phyloP scores from a whole-genome alignment of 1,139 yeast genomes.

The Lodderomyces margitis region DNA sequence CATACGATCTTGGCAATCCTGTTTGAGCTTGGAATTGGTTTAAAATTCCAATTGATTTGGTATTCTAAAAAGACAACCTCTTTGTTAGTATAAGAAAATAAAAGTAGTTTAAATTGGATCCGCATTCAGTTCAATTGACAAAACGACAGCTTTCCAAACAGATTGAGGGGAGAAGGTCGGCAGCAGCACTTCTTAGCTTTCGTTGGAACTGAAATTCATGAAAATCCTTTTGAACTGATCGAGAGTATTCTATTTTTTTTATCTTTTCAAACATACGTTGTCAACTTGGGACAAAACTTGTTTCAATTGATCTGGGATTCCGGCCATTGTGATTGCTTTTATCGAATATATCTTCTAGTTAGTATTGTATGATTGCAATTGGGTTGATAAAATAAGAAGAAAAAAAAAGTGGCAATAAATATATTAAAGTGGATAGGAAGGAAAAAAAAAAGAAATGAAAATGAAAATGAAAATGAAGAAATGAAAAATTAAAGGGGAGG shows the following conservation, averaged over 20 bases:
- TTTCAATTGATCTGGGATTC: constrained; percentile 26
- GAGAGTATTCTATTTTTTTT: no score
- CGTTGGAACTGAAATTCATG: no score
- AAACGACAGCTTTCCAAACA: no score
- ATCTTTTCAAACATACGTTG: constrained; percentile 30
- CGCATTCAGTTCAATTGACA: no score
- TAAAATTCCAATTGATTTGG: constrained; percentile 30
- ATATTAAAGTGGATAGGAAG: neutral
- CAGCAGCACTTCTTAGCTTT: no score
- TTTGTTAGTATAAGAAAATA: neutral
- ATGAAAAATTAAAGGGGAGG: no score
- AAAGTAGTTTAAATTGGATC: no score
- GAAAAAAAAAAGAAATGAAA: neutral
- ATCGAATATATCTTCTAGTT: neutral
- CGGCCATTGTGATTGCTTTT: constrained; percentile 20
- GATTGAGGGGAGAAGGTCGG: no score
- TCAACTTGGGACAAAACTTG: constrained; percentile 29
- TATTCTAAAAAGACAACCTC: constrained; percentile 26
- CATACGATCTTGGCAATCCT: constrained; percentile 86
- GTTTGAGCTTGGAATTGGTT: constrained; percentile 61
- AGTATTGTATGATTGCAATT: no score
- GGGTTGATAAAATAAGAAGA: neutral
- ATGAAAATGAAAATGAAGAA: no score
- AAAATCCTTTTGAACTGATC: no score
- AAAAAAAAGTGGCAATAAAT: neutral